Evolutionary conservation across 2,329 filamentous ascomycete species (phyloP).

Genomic region (Penicillium sp.): DNA sequence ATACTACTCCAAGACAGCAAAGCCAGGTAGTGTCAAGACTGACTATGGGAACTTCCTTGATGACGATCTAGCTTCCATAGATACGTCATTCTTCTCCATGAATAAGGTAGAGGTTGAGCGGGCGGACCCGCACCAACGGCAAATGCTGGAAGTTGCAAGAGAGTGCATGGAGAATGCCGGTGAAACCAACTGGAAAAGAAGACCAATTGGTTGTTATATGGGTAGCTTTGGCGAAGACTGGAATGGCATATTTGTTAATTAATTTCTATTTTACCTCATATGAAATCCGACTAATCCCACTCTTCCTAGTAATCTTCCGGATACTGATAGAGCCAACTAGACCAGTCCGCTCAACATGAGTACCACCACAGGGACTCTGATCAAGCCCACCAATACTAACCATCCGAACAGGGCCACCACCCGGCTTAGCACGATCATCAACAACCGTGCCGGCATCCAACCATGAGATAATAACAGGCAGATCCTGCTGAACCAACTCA

Average conservation of each 20-base stretch:
- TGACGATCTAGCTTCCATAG: slow-evolving; percentile 18
- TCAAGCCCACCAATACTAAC: slow-evolving; percentile 31
- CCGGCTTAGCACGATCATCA: slow-evolving; percentile 15
- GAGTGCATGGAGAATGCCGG: slow-evolving; percentile 38
- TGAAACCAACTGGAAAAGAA: slow-evolving; percentile 29
- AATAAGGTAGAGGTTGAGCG: not conserved
- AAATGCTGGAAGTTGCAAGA: slow-evolving; percentile 32
- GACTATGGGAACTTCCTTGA: slow-evolving; percentile 32
- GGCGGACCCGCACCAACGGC: slow-evolving; percentile 35
- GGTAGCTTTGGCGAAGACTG: slow-evolving; percentile 30
- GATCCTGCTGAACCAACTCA: slow-evolving; percentile 22
- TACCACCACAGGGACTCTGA: slow-evolving; percentile 33
- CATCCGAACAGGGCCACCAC: slow-evolving; percentile 24
- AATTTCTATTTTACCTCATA: slow-evolving; percentile 22
- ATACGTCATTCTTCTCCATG: not conserved
- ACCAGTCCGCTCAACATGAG: slow-evolving; percentile 27
- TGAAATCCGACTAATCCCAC: slow-evolving; percentile 29
- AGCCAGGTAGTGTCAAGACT: slow-evolving; percentile 9
- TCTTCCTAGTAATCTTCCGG: slow-evolving; percentile 31
- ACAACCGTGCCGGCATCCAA: slow-evolving; percentile 21
- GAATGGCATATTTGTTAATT: slow-evolving; percentile 19
- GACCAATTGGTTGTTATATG: slow-evolving; percentile 31
- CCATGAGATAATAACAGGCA: slow-evolving; percentile 27
- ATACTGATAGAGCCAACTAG: slow-evolving; percentile 26
- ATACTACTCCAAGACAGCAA: slow-evolving; percentile 21